Evolutionary conservation across 2,329 filamentous ascomycete genomes (phyloP).

Genomic region (Ciborinia camelliae): DNA sequence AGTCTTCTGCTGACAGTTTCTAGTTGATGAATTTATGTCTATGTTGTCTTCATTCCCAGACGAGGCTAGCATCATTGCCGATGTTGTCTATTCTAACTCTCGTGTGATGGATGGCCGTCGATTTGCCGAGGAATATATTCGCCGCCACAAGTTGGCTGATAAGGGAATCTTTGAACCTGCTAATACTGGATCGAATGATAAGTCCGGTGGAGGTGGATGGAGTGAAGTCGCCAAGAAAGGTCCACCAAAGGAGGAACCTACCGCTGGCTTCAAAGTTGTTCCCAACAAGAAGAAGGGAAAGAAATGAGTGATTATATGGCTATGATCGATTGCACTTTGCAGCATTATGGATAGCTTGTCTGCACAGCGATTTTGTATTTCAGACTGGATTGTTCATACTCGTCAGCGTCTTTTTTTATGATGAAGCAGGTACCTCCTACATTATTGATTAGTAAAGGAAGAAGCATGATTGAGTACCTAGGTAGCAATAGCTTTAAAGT

Average conservation of each 20-base stretch:
- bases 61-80: constrained; percentile 78
- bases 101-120: constrained; percentile 88
- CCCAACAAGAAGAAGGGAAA: constrained; percentile 88
- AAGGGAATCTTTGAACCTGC: constrained; percentile 78
- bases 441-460: neutral
- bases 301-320: constrained; percentile 48
- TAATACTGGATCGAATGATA: constrained; percentile 49
- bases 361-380: constrained; percentile 25
- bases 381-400: neutral
- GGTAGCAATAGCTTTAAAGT: neutral
- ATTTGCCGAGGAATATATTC: constrained; percentile 91
- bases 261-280: constrained; percentile 78
- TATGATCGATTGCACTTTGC: constrained; percentile 28
- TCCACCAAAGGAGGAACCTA: constrained; percentile 43
- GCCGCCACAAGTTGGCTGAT: constrained; percentile 88
- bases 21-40: constrained; percentile 68
- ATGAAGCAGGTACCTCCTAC: neutral
- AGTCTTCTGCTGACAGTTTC: constrained; percentile 37
- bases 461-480: neutral
- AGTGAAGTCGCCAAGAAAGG: constrained; percentile 97
- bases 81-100: constrained; percentile 82
- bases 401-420: neutral
- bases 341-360: constrained; percentile 26
- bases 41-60: constrained; percentile 72
- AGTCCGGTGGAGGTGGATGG: constrained; percentile 80